These are phyloP conservation scores for Boechera stricta DNA, from an alignment of 345 rosid species.

Conservation along the genomic window DNA sequence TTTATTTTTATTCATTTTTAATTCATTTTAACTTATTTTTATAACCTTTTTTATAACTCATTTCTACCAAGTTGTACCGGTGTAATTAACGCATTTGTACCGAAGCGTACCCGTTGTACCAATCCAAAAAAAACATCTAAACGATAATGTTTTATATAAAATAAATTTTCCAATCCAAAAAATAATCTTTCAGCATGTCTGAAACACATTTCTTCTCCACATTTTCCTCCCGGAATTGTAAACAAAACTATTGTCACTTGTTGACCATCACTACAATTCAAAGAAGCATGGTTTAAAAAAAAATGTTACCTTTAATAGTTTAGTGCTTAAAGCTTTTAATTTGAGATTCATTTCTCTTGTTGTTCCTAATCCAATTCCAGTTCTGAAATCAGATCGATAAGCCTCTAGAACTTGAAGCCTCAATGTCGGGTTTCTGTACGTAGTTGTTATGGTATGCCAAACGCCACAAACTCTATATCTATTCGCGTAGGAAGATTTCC, in stretches of 20 bases:
- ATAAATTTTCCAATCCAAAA: constrained; percentile 13
- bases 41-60: no score
- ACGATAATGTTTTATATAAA: background rate
- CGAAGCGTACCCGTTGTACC: no score
- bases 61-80: no score
- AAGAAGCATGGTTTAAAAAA: background rate
- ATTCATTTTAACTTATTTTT: no score
- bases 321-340: constrained; percentile 45
- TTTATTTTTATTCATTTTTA: no score
- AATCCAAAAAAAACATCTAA: background rate
- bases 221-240: constrained; percentile 24
- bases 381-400: constrained; percentile 60
- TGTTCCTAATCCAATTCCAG: constrained; percentile 43
- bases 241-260: background rate
- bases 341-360: constrained; percentile 51
- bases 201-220: constrained; percentile 12
- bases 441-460: constrained; percentile 52
- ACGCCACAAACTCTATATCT: constrained; percentile 54
- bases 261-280: background rate
- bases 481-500: constrained; percentile 48
- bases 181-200: no score
- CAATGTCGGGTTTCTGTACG: constrained; percentile 45
- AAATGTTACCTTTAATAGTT: constrained; percentile 33
- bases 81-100: no score
- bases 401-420: constrained; percentile 63